Evolutionary conservation across 2,329 filamentous ascomycete species (phyloP).

Genomic region (Chrysoporthe puriensis): DNA sequence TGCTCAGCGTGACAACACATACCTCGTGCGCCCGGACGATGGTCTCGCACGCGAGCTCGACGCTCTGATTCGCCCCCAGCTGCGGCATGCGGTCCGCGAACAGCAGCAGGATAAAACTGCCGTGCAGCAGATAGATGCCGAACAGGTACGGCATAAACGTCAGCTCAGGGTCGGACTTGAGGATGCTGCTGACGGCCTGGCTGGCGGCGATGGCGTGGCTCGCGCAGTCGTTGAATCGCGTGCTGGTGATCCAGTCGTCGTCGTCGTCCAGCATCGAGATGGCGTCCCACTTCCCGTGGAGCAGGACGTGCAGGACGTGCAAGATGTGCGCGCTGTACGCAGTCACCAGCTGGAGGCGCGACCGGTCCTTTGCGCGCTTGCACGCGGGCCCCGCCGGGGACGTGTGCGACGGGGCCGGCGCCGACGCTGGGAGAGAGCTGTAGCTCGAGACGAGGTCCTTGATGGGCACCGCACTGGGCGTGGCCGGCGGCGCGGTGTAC

Average conservation of each 20-base stretch:
- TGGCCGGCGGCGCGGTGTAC: slow-evolving; percentile 15
- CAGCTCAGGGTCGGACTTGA: slow-evolving; percentile 52
- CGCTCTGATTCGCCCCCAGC: slow-evolving; percentile 48
- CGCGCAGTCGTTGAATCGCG: slow-evolving; percentile 49
- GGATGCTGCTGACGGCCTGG: slow-evolving; percentile 49
- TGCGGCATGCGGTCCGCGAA: slow-evolving; percentile 55
- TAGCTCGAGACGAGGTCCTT: slow-evolving; percentile 31
- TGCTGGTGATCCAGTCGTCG: slow-evolving; percentile 52
- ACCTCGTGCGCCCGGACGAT: slow-evolving; percentile 56
- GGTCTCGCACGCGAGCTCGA: slow-evolving; percentile 52
- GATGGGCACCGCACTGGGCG: slow-evolving; percentile 28
- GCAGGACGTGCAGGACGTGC: slow-evolving; percentile 51
- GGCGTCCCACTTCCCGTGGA: slow-evolving; percentile 55
- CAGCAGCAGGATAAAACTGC: slow-evolving; percentile 53
- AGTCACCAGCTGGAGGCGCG: slow-evolving; percentile 45
- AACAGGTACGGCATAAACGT: slow-evolving; percentile 58
- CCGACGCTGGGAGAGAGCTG: background rate
- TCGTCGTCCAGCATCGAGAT: slow-evolving; percentile 53
- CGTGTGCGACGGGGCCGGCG: background rate
- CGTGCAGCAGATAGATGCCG: slow-evolving; percentile 55
- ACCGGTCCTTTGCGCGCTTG: slow-evolving; percentile 33
- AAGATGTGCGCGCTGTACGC: slow-evolving; percentile 53
- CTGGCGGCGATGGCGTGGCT: slow-evolving; percentile 52
- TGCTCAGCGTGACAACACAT: slow-evolving; percentile 53
- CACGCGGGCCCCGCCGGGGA: background rate